These are phyloP conservation scores for Bacidia rubella DNA, from an alignment of 495 filamentous ascomycete genomes.

Conservation along the genomic window DNA sequence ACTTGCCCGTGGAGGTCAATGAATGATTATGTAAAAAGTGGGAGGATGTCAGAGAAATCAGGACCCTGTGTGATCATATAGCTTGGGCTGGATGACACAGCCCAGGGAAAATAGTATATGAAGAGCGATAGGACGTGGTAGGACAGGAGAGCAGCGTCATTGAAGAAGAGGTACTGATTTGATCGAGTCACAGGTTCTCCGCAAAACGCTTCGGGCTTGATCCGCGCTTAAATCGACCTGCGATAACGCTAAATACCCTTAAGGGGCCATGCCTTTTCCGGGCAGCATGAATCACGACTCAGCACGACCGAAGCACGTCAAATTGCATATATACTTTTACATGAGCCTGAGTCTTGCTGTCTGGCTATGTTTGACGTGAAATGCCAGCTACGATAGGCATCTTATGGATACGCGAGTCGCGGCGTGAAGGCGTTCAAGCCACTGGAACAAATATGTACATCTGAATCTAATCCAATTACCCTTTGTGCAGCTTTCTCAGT, in stretches of 20 bases:
- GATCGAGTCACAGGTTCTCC: too few species aligned
- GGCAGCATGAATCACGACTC: neutral
- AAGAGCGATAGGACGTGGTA: neutral
- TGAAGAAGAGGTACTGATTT: neutral
- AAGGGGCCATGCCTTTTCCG: neutral
- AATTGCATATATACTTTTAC: too few species aligned
- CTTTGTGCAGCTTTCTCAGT: neutral
- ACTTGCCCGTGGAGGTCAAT: neutral
- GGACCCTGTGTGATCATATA: neutral
- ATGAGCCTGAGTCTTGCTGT: too few species aligned
- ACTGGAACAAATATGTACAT: neutral
- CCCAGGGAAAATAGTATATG: neutral
- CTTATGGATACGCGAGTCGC: too few species aligned
- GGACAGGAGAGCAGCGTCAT: neutral
- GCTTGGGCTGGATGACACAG: neutral
- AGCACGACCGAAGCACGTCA: neutral
- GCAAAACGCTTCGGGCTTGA: too few species aligned
- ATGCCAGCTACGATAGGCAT: too few species aligned
- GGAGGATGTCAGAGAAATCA: neutral
- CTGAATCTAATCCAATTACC: neutral
- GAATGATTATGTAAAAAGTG: neutral
- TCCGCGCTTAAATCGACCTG: neutral
- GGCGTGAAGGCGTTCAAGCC: too few species aligned
- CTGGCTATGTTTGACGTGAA: too few species aligned
- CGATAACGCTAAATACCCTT: neutral